Evolutionary conservation across 495 filamentous ascomycete species (phyloP).

Genomic region (Penicillium coprophilum): DNA sequence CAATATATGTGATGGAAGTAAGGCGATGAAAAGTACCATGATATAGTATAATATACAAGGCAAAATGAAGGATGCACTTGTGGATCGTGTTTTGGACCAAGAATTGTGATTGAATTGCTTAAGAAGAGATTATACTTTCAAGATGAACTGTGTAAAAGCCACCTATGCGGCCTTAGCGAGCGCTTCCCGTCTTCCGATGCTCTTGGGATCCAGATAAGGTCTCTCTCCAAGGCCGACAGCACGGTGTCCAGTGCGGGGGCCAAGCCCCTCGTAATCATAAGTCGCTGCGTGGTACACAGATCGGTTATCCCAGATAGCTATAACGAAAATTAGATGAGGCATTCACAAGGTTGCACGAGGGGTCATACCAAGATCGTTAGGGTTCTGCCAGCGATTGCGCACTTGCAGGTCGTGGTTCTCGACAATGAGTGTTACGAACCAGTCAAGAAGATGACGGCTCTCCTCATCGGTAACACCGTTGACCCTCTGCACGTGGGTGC

Average conservation of each 20-base stretch:
- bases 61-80: no score
- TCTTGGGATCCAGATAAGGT: constrained; percentile 61
- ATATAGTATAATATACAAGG: no score
- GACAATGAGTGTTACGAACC: constrained; percentile 61
- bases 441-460: constrained; percentile 58
- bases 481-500: constrained; percentile 58
- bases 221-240: constrained; percentile 66
- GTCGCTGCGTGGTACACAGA: constrained; percentile 70
- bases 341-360: not conserved
- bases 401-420: constrained; percentile 84
- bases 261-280: constrained; percentile 63
- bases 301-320: constrained; percentile 80
- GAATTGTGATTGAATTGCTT: not conserved
- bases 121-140: not conserved
- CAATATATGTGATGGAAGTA: no score
- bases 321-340: not conserved
- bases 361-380: constrained; percentile 51
- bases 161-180: constrained; percentile 21
- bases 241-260: constrained; percentile 57
- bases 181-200: constrained; percentile 46
- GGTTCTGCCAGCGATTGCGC: constrained; percentile 60
- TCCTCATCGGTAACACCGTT: constrained; percentile 68
- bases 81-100: no score
- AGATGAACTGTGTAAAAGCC: no score
- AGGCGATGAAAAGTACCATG: no score